phyloP scores from a whole-genome alignment of 305 asterid genomes.

The Solanum aculeatissimum region DNA sequence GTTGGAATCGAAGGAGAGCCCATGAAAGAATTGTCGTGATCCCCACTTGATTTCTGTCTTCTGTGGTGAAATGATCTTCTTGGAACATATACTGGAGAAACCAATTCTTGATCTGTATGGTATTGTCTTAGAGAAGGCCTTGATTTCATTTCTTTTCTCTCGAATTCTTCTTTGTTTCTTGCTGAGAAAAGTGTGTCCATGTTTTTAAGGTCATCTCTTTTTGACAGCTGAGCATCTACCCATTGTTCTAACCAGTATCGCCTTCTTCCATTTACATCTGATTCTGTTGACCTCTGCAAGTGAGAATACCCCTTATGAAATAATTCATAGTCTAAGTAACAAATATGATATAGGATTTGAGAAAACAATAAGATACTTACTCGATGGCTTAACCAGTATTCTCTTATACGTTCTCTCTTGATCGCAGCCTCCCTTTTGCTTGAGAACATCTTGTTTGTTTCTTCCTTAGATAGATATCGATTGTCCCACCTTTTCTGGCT shows the following conservation, averaged over 20 bases:
- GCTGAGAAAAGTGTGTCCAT: slow-evolving; percentile 16
- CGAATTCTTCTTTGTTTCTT: slow-evolving; percentile 34
- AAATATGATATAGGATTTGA: background rate
- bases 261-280: slow-evolving; percentile 56
- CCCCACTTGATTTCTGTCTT: slow-evolving; percentile 62
- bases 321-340: background rate
- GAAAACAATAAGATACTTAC: slow-evolving; percentile 27
- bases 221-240: slow-evolving; percentile 83
- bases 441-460: slow-evolving; percentile 35
- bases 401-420: slow-evolving; percentile 68
- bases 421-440: slow-evolving; percentile 64
- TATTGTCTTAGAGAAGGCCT: slow-evolving; percentile 27
- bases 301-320: background rate
- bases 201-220: slow-evolving; percentile 35
- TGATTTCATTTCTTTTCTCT: slow-evolving; percentile 15
- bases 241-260: slow-evolving; percentile 90
- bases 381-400: slow-evolving; percentile 72
- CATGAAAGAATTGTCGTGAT: slow-evolving; percentile 20
- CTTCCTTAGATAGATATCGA: slow-evolving; percentile 52
- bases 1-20: slow-evolving; percentile 60
- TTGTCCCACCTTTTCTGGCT: slow-evolving; percentile 86
- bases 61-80: slow-evolving; percentile 53
- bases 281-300: slow-evolving; percentile 80
- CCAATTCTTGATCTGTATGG: slow-evolving; percentile 28
- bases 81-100: slow-evolving; percentile 28